These are phyloP conservation scores for Ichthyophthirius multifiliis DNA, from an alignment of 169 alveolate genomes.

Conservation along the genomic window DNA sequence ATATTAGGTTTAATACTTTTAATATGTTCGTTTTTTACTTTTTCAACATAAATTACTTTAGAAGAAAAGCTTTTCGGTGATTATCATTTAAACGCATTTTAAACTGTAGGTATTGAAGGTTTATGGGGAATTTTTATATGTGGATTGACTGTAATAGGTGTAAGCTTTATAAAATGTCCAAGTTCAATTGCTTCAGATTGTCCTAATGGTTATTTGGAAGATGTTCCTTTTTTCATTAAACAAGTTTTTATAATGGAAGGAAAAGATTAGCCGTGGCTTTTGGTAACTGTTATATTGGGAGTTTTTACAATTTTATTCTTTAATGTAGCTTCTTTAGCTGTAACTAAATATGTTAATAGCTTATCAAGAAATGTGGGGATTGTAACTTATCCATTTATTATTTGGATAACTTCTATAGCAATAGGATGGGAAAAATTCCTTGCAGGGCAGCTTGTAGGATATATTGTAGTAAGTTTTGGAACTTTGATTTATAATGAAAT, in stretches of 20 bases:
- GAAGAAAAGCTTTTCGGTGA: slow-evolving; percentile 45
- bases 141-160: slow-evolving; percentile 15
- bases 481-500: slow-evolving; percentile 75
- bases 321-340: slow-evolving; percentile 48
- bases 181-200: slow-evolving; percentile 8
- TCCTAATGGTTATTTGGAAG: slow-evolving; percentile 25
- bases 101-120: slow-evolving; percentile 66
- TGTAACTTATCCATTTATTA: slow-evolving; percentile 49
- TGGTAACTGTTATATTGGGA: slow-evolving; percentile 1
- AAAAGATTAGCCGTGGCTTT: slow-evolving; percentile 8
- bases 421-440: slow-evolving; percentile 56
- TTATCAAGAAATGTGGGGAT: slow-evolving; percentile 55
- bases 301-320: slow-evolving; percentile 39
- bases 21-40: slow-evolving; percentile 17
- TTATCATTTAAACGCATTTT: slow-evolving; percentile 53
- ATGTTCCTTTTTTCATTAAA: not conserved
- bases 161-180: slow-evolving; percentile 48
- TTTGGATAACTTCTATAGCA: slow-evolving; percentile 56
- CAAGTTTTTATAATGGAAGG: slow-evolving; percentile 10
- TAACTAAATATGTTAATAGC: slow-evolving; percentile 56
- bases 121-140: slow-evolving; percentile 45
- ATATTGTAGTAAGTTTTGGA: slow-evolving; percentile 57
- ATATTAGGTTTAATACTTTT: not conserved
- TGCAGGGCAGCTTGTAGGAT: slow-evolving; percentile 63
- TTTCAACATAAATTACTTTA: slow-evolving; percentile 27